Evolutionary conservation across 2,329 filamentous ascomycete genomes (phyloP).

Genomic region (Mycosphaerella arachidis): DNA sequence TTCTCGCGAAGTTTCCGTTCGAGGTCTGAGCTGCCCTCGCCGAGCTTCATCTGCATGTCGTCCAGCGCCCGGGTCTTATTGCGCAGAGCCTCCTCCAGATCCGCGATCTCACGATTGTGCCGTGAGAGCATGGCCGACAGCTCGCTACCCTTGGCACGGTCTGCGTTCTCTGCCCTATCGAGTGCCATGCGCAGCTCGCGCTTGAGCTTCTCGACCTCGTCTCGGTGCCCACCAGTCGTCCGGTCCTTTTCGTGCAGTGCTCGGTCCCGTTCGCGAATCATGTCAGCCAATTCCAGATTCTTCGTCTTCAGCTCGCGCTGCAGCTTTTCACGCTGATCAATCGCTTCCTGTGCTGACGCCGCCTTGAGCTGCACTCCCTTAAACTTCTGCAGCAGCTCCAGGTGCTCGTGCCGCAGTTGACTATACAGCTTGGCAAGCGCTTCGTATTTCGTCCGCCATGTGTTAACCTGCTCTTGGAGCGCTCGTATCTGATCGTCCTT

Average conservation of each 20-base stretch:
- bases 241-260: conserved; percentile 91
- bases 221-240: conserved; percentile 76
- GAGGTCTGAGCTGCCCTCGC: conserved; percentile 78
- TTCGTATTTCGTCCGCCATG: conserved; percentile 96
- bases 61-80: conserved; percentile 86
- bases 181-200: conserved; percentile 88
- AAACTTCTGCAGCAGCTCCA: conserved; percentile 92
- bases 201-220: conserved; percentile 91
- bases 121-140: conserved; percentile 90
- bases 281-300: conserved; percentile 96
- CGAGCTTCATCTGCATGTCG: conserved; percentile 71
- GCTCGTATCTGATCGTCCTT: conserved; percentile 93
- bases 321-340: conserved; percentile 88
- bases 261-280: conserved; percentile 94
- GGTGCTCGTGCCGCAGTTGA: conserved; percentile 87
- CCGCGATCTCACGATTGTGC: conserved; percentile 95
- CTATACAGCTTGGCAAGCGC: conserved; percentile 95
- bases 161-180: conserved; percentile 85
- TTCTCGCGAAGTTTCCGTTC: conserved; percentile 84
- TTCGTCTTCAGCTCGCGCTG: conserved; percentile 98
- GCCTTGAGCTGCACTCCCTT: conserved; percentile 95
- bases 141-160: conserved; percentile 90
- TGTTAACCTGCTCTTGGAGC: conserved; percentile 94
- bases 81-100: conserved; percentile 84
- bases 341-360: conserved; percentile 92